Evolutionary conservation across 768 basidiomycete species (phyloP).

Genomic region (Xerocomellus dryophilus): DNA sequence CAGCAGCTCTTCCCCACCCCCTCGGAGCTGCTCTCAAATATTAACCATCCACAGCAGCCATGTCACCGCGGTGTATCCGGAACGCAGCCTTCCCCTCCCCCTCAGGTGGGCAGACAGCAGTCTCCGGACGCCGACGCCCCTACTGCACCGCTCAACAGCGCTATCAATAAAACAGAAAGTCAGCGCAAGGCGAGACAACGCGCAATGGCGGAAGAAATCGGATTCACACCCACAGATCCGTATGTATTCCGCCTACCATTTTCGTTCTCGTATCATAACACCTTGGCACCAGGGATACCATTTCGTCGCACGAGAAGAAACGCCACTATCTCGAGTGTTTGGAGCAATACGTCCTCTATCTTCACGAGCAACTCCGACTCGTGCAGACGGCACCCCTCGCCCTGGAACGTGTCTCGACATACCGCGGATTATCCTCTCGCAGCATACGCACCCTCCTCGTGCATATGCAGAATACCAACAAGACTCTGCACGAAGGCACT

Average conservation of each 20-base stretch:
- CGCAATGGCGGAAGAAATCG: constrained; percentile 52
- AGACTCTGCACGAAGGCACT: constrained; percentile 48
- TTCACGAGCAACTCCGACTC: constrained; percentile 58
- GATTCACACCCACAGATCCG: constrained; percentile 62
- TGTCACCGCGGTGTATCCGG: constrained; percentile 4
- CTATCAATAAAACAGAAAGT: constrained; percentile 40
- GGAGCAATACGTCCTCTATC: constrained; percentile 65
- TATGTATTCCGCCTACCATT: constrained; percentile 29
- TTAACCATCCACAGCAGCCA: constrained; percentile 19
- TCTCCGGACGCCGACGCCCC: constrained; percentile 8
- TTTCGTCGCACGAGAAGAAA: constrained; percentile 78
- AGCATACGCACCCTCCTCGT: constrained; percentile 71
- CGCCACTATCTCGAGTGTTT: constrained; percentile 70
- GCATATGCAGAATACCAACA: constrained; percentile 60
- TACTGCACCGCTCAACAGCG: not conserved
- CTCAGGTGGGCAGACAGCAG: constrained; percentile 7
- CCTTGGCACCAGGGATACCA: constrained; percentile 48
- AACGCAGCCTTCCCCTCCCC: constrained; percentile 8
- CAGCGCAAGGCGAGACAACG: constrained; percentile 57
- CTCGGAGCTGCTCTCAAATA: constrained; percentile 54
- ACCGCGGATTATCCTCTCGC: constrained; percentile 56
- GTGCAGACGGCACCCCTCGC: constrained; percentile 45
- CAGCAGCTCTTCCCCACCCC: constrained; percentile 61
- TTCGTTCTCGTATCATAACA: not conserved
- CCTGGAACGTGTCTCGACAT: constrained; percentile 49